Evolutionary conservation across 805 yeast species (phyloP).

Genomic region (Grigorovia yakushimaensis): DNA sequence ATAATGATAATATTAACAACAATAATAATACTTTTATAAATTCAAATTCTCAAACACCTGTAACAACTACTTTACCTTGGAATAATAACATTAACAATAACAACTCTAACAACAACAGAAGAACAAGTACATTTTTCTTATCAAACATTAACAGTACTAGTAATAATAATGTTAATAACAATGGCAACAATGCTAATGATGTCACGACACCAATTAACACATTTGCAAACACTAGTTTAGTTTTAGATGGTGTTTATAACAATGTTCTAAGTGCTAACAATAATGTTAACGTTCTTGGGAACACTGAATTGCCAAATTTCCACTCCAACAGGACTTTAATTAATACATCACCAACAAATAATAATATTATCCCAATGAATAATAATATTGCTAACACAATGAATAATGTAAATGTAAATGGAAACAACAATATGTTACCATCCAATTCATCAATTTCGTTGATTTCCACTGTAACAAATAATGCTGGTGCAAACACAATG

Average conservation of each 20-base stretch:
- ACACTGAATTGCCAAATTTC: neutral
- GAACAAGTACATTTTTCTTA: slow-evolving; percentile 10
- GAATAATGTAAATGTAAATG: neutral
- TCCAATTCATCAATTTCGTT: slow-evolving; percentile 4
- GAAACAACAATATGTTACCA: neutral
- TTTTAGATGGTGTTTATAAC: neutral
- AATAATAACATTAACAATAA: neutral
- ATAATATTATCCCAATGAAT: neutral
- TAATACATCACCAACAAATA: slow-evolving; percentile 1
- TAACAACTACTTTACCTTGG: slow-evolving; percentile 3
- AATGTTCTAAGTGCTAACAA: neutral
- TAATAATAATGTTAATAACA: neutral
- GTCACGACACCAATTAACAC: neutral
- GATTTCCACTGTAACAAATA: slow-evolving; percentile 4
- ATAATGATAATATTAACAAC: neutral
- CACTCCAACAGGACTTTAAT: neutral
- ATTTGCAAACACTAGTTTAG: neutral
- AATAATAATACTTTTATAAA: neutral
- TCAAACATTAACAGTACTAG: slow-evolving; percentile 1
- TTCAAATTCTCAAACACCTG: neutral
- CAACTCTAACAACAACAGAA: slow-evolving; percentile 4
- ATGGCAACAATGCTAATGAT: neutral
- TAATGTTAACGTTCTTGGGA: neutral
- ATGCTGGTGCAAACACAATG: slow-evolving; percentile 13
- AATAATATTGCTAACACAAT: neutral